Base-by-base conservation (phyloP, 179 eudicot species). In the Beta lomatogona region DNA sequence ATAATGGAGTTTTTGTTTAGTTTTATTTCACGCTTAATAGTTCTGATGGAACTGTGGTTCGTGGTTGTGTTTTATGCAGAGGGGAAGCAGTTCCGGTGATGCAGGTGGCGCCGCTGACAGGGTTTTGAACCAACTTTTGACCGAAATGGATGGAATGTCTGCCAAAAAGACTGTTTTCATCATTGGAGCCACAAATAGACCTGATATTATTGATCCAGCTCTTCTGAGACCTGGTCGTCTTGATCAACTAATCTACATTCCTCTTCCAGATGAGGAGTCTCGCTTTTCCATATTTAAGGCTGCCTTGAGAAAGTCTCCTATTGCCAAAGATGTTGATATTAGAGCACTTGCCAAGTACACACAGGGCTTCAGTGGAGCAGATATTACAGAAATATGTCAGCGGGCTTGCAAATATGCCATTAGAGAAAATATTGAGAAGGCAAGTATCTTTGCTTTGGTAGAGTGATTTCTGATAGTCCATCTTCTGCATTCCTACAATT, bases 41-140 rank as follows among this genome's bases (percentile, higher is more conserved):
- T 25, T 25, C 28, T 25, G 28, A 52, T 55, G 44, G 25, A 54
- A 74, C 15, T 55, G 25, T 45, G 13, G 15, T 15, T 4, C n/a
- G 18, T 77, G 73, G 53, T 45, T 81, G 68, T 82, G 64, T 76
- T 80, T 22, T 25, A 60, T 79, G 76, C 91, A 93, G 98, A 91
- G 98, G 73, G 98, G 98, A 81, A 87, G 96, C 84, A 91, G 97
- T 70, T 71, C 31, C 6, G 98, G 98, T 78, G 98, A 93, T 89
- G 94, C 94, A 52, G 98, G 98, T 36, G 98, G 98, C 83, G 98
- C 96, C 44, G 98, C 98, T 67, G 98, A 93, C 82, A 83, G 98
- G 63, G 98, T 93, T 73, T 72, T 93, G 89, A 93, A 93, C 71
- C 98, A 93, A 74, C 94, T 93, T 71, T 82, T 93, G 67, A 93